Conservation (phyloP, 371 early-diverging fungal species). For the Haplosporangium sp. region DNA sequence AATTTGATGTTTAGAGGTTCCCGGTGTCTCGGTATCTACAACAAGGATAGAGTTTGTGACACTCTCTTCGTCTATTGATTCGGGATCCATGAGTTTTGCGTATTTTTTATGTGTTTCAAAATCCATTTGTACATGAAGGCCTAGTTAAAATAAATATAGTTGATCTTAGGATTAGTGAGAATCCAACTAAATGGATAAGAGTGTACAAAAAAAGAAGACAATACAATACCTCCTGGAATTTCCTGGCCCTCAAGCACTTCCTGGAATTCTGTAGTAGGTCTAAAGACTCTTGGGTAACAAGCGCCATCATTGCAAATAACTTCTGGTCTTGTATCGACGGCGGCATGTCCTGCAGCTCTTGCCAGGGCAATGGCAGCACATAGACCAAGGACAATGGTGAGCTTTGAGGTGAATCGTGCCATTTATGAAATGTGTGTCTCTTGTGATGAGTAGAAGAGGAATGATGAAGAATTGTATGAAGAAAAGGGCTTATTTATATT, state of each 20-base stretch:
- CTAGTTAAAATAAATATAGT: slow-evolving; percentile 30
- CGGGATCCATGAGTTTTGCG: slow-evolving; percentile 62
- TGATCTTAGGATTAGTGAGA: not conserved
- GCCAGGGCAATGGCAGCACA: slow-evolving; percentile 47
- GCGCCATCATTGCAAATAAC: slow-evolving; percentile 45
- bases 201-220: not conserved
- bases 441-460: not conserved
- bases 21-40: slow-evolving; percentile 42
- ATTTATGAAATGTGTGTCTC: slow-evolving; percentile 8
- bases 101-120: slow-evolving; percentile 62
- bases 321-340: slow-evolving; percentile 18
- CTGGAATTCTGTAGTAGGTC: slow-evolving; percentile 65
- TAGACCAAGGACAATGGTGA: slow-evolving; percentile 47
- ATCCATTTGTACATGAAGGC: slow-evolving; percentile 68
- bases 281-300: slow-evolving; percentile 67
- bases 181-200: not conserved
- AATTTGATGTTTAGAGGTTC: slow-evolving; percentile 31
- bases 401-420: slow-evolving; percentile 41
- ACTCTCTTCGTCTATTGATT: slow-evolving; percentile 9
- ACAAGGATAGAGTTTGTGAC: slow-evolving; percentile 41
- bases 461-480: not conserved
- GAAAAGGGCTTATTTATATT: slow-evolving; percentile 1
- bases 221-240: slow-evolving; percentile 59
- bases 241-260: slow-evolving; percentile 65
- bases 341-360: slow-evolving; percentile 30